Evolutionary conservation across 75 land plant species (phyloP), one percentile per base, ranked within the genome.

Genomic region (Pinus taeda): DNA sequence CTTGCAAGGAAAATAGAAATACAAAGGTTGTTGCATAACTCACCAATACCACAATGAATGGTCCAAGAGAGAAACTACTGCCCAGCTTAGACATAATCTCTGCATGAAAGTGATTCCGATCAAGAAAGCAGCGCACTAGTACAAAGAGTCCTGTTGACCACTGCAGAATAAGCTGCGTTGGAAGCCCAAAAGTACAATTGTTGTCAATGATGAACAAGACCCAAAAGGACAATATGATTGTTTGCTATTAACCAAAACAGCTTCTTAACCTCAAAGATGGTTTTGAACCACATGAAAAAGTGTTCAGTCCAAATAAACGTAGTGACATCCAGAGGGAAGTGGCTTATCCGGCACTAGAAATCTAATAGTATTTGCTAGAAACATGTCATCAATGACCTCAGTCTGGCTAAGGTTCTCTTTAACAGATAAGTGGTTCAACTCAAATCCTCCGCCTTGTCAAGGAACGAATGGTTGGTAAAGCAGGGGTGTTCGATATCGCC

Each of bases 41-140:
- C 73, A 96, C 97, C 93, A 96, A 89, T 18, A 96, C 99, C 66
- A 87, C 85, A 82, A 95, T 74, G 80, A 92, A 96, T 8, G 99
- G 93, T 13, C 78, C 92, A 79, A 92, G 57, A 57, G 99, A 88
- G 79, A 96, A 96, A 74, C 99, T 96, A 84, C 98, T 94, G 21
- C 99, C 99, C 58, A 96, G 81, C 84, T 92, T 96, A 60, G 86
- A 57, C 42, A 78, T 67, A 61, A 96, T 96, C 57, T 96, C 95
- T 55, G 75, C 81, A 77, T 86, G 73, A 71, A 89, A 92, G 39
- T 73, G 53, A 67, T 84, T 80, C 64, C 88, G 79, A 75, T 96
- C 82, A 11, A 90, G 66, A 77, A 96, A 92, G 84, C 98, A 96
- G 59, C 90, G 86, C 73, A 90, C 83, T 36, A 94, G 74, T n/a